Conservation (phyloP, 257 asterid species). For the Leonotis leonurus region DNA sequence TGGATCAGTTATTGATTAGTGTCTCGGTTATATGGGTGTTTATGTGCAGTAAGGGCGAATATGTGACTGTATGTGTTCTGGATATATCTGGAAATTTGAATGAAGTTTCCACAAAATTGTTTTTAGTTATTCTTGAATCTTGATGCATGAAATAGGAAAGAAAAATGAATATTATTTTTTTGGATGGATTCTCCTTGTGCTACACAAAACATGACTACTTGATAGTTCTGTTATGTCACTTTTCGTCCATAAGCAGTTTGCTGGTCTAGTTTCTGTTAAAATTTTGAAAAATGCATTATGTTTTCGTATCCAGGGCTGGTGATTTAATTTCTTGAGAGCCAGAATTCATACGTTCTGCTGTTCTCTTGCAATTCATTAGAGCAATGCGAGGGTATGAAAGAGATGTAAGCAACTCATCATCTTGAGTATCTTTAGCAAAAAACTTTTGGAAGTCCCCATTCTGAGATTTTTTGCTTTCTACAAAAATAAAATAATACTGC, state of each 20-base stretch:
- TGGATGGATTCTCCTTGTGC: neutral
- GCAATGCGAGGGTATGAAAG: conserved; percentile 44
- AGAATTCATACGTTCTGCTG: conserved; percentile 10
- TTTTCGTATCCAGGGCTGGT: conserved; percentile 3
- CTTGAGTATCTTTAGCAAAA: neutral
- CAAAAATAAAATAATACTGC: conserved; percentile 3
- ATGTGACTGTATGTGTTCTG: neutral
- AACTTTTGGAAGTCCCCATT: neutral
- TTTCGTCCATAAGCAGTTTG: neutral
- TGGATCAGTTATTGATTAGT: neutral
- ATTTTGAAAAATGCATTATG: neutral
- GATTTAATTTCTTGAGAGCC: conserved; percentile 1
- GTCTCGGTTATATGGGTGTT: neutral
- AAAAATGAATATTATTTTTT: neutral
- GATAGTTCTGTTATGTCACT: neutral
- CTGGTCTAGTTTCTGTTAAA: neutral
- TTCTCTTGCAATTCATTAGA: conserved; percentile 4
- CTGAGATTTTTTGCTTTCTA: neutral
- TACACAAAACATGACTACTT: neutral
- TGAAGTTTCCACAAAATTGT: neutral
- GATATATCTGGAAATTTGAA: neutral
- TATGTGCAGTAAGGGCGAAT: neutral
- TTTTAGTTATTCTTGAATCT: neutral
- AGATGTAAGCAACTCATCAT: conserved; percentile 29
- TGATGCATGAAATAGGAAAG: neutral